Base-by-base conservation (phyloP, 2,329 filamentous ascomycete genomes). In the Fusarium robinianum region DNA sequence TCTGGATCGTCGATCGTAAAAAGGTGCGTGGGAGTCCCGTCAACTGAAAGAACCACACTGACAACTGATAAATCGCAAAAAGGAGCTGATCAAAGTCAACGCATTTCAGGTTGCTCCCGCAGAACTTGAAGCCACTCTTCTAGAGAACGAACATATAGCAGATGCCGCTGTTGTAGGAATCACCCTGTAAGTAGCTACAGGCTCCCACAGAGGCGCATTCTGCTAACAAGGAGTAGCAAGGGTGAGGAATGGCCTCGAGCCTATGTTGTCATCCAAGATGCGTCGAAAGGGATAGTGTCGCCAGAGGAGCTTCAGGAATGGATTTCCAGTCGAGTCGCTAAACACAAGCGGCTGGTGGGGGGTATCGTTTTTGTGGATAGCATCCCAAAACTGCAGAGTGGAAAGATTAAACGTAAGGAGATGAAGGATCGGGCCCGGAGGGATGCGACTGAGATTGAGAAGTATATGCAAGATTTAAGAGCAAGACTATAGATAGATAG, bases 31-130 rank as follows among this genome's bases (percentile, higher is more conserved):
- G 11, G 10, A 6, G 19, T 23, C 7, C 4, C 2, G 3, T 12
- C 7, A 12, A 16, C 15, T 8, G 15, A 4, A n/a, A 8, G 7
- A 18, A 10, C 15, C 9, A 8, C 8, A 9, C 5, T 19, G 8
- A 27, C 11, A 16, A 23, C 40, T 19, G 21, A 19, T 16, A 24
- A 31, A 11, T 44, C 70, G 15, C 8, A 21, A 18, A 14, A 46
- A 79, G 73, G 78, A 82, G 60, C 68, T 82, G 37, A 83, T 74
- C 74, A 74, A 83, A 72, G 70, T 81, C 42, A 81, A 80, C 51
- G 79, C 76, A 1, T 64, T 80, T 5, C 79, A 83, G 59, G 80
- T 84, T 5, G 78, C 80, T 1, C 80, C 80, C 0, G 80, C 80
- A 2, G 80, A 84, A 51, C 67, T 79, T 1, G 76, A 80, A 61